phyloP scores from a whole-genome alignment of 2,329 filamentous ascomycete species.

The Fusarium vanettenii region DNA sequence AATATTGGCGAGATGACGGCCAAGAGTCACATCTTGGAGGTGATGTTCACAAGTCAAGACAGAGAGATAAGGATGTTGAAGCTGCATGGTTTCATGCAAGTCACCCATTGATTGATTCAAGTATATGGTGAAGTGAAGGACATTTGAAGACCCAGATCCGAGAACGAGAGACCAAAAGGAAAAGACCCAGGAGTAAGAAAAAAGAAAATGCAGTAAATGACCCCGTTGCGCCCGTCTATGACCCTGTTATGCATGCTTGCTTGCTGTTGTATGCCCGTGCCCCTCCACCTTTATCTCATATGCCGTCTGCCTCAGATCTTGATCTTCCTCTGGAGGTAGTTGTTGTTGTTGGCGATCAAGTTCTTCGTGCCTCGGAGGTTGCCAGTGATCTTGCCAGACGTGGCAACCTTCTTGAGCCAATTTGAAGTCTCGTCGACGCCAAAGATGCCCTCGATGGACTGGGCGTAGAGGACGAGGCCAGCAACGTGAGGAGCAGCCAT shows the following conservation, averaged over 20 bases:
- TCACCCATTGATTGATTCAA: background rate
- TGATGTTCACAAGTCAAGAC: background rate
- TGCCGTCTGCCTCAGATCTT: background rate
- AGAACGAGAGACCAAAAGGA: background rate
- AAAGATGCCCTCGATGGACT: conserved; percentile 56
- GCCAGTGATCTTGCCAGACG: conserved; percentile 53
- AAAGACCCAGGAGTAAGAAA: background rate
- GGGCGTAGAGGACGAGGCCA: conserved; percentile 63
- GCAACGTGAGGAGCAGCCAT: conserved; percentile 73
- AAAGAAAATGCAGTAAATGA: background rate
- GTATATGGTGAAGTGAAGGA: background rate
- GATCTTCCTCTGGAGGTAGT: conserved; percentile 28
- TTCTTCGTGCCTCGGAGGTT: conserved; percentile 55
- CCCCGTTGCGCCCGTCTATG: background rate
- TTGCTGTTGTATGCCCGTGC: background rate
- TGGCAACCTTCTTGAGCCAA: conserved; percentile 55
- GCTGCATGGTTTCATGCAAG: background rate
- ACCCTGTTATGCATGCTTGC: background rate
- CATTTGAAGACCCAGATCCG: background rate
- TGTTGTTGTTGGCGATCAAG: conserved; percentile 62
- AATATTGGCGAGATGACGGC: background rate
- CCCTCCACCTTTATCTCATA: background rate
- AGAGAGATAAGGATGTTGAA: background rate
- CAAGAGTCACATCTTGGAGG: background rate
- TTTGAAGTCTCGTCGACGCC: conserved; percentile 50